Evolutionary conservation across 2,329 filamentous ascomycete species (phyloP).

Genomic region (Phoma sp.): DNA sequence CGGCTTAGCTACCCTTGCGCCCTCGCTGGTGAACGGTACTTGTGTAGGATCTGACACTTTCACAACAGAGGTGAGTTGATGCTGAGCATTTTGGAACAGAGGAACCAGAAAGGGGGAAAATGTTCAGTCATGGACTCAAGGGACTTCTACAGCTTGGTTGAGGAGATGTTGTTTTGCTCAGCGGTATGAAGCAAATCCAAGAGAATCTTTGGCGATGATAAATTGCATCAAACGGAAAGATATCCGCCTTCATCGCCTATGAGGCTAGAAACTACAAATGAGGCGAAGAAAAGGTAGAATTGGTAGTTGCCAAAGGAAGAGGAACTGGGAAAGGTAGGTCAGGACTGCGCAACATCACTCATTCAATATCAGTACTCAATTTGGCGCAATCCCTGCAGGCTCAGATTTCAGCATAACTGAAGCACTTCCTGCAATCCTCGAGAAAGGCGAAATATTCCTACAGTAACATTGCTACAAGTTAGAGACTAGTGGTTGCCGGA

Average conservation of each 20-base stretch:
- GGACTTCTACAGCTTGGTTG: not conserved
- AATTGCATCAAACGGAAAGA: not conserved
- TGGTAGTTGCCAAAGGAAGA: too few species aligned
- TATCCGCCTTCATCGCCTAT: not conserved
- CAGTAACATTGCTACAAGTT: not conserved
- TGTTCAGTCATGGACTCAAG: not conserved
- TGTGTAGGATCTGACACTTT: not conserved
- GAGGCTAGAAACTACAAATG: not conserved
- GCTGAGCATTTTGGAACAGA: not conserved
- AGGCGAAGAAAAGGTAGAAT: not conserved
- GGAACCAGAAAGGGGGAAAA: not conserved
- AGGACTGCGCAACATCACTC: not conserved
- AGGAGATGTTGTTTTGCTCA: not conserved
- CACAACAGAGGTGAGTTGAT: not conserved
- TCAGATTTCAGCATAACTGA: not conserved
- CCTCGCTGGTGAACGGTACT: not conserved
- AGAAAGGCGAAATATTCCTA: not conserved
- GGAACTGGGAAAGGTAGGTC: not conserved
- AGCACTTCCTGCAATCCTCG: not conserved
- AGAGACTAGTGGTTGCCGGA: not conserved
- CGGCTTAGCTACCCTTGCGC: not conserved
- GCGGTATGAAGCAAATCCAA: not conserved
- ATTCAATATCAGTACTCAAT: too few species aligned
- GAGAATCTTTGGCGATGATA: not conserved
- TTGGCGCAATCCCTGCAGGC: too few species aligned